Conservation (phyloP, 2,329 filamentous ascomycete genomes). For the Penicillium sp. region DNA sequence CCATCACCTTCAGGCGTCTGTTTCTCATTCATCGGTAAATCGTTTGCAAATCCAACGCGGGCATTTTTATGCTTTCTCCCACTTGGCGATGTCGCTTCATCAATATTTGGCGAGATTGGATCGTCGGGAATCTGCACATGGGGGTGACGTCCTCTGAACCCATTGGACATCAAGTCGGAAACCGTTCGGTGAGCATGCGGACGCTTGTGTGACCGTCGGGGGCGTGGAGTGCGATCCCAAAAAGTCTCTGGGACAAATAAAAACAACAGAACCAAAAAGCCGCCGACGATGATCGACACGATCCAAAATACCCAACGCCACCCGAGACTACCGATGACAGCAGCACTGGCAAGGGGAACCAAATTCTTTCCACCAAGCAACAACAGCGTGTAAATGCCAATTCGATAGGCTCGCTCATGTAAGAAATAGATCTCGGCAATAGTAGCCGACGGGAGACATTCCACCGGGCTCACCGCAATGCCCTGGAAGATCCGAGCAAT, state of each 20-base stretch:
- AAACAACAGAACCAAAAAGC: slow-evolving; percentile 71
- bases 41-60: slow-evolving; percentile 60
- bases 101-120: slow-evolving; percentile 7
- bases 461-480: slow-evolving; percentile 82
- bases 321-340: slow-evolving; percentile 70
- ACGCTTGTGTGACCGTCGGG: slow-evolving; percentile 43
- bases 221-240: slow-evolving; percentile 78
- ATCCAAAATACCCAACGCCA: slow-evolving; percentile 97
- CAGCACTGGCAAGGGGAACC: slow-evolving; percentile 81
- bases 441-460: slow-evolving; percentile 88
- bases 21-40: slow-evolving; percentile 23
- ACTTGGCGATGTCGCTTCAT: neutral
- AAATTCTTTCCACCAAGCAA: slow-evolving; percentile 90
- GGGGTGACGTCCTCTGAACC: slow-evolving; percentile 36
- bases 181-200: slow-evolving; percentile 36
- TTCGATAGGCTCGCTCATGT: slow-evolving; percentile 86
- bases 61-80: slow-evolving; percentile 37
- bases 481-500: slow-evolving; percentile 84
- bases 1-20: slow-evolving; percentile 4
- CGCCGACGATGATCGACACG: slow-evolving; percentile 74
- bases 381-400: slow-evolving; percentile 89
- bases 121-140: slow-evolving; percentile 22
- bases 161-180: slow-evolving; percentile 37
- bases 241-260: slow-evolving; percentile 94
- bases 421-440: slow-evolving; percentile 97